Percentiles rank a stretch among this genome's conserved stretches.
These are phyloP conservation scores for Hypsizygus ulmarius DNA, from an alignment of 1,284 basidiomycete species.

Conservation along the genomic window DNA sequence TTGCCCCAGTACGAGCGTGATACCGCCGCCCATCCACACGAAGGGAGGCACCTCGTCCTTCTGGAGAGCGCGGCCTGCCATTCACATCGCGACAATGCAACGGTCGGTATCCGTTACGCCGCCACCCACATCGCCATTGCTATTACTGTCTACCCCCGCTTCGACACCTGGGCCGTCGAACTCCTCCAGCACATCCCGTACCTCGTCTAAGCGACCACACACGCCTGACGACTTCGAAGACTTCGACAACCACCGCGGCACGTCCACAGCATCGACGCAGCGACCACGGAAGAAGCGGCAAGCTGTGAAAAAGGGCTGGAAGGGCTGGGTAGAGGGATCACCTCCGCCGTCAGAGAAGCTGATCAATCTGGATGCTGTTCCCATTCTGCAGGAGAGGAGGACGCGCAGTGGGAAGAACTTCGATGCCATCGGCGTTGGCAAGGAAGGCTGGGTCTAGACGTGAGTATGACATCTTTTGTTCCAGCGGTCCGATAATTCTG, in stretches of 20 bases:
- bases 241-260: conserved; percentile 28
- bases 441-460: conserved; percentile 44
- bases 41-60: conserved; percentile 42
- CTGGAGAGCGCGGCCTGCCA: conserved; percentile 64
- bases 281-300: conserved; percentile 61
- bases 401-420: conserved; percentile 79
- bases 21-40: conserved; percentile 29
- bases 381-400: conserved; percentile 55
- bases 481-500: conserved; percentile 39
- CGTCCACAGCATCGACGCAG: conserved; percentile 27
- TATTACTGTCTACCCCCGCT: conserved; percentile 57
- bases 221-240: conserved; percentile 57
- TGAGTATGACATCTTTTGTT: conserved; percentile 29
- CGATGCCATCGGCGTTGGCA: conserved; percentile 61
- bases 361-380: conserved; percentile 72
- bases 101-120: conserved; percentile 73
- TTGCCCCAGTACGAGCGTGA: conserved; percentile 26
- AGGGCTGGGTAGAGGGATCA: conserved; percentile 81
- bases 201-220: conserved; percentile 72
- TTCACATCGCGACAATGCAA: conserved; percentile 63
- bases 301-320: conserved; percentile 77
- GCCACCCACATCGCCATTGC: conserved; percentile 57
- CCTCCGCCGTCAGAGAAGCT: conserved; percentile 75
- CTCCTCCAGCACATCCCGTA: conserved; percentile 67
- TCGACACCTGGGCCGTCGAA: conserved; percentile 72